Evolutionary conservation across 768 basidiomycete genomes (phyloP).

Genomic region (Tulasnella sp.): DNA sequence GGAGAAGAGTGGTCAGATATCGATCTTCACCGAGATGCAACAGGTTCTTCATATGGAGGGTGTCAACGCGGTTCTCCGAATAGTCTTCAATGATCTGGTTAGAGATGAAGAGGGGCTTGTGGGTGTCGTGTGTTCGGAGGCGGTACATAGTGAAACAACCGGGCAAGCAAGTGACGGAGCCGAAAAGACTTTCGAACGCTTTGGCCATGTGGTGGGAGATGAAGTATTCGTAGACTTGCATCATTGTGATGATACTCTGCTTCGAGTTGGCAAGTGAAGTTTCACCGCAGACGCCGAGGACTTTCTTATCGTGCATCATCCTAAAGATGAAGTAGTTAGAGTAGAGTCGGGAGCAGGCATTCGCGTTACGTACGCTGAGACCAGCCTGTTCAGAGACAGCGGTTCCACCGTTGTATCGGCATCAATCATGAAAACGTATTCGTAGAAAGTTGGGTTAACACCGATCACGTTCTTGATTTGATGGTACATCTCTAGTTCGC

Average conservation of each 20-base stretch:
- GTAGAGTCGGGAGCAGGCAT: background rate
- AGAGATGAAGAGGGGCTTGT: conserved; percentile 90
- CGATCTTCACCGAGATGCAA: conserved; percentile 98
- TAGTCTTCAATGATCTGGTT: conserved; percentile 90
- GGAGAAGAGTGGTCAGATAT: conserved; percentile 89
- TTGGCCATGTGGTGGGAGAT: conserved; percentile 99
- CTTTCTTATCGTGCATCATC: conserved; percentile 95
- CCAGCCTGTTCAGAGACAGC: conserved; percentile 79
- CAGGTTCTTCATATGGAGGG: conserved; percentile 97
- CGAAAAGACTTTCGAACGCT: conserved; percentile 94
- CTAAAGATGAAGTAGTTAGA: conserved; percentile 40
- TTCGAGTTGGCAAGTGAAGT: conserved; percentile 90
- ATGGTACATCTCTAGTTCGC: conserved; percentile 98
- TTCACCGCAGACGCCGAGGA: conserved; percentile 93
- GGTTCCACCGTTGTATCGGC: conserved; percentile 93
- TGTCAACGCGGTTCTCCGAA: conserved; percentile 93
- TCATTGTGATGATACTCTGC: conserved; percentile 94
- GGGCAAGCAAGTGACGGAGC: conserved; percentile 96
- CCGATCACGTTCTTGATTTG: conserved; percentile 99
- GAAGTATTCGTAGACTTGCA: conserved; percentile 99
- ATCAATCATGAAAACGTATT: conserved; percentile 89
- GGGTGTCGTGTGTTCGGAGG: conserved; percentile 87
- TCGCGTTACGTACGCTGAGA: conserved; percentile 72
- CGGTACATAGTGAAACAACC: conserved; percentile 99
- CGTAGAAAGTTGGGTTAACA: conserved; percentile 97